Conservation (phyloP, 176 grass and related monocot genomes). For the Phragmites australis region DNA sequence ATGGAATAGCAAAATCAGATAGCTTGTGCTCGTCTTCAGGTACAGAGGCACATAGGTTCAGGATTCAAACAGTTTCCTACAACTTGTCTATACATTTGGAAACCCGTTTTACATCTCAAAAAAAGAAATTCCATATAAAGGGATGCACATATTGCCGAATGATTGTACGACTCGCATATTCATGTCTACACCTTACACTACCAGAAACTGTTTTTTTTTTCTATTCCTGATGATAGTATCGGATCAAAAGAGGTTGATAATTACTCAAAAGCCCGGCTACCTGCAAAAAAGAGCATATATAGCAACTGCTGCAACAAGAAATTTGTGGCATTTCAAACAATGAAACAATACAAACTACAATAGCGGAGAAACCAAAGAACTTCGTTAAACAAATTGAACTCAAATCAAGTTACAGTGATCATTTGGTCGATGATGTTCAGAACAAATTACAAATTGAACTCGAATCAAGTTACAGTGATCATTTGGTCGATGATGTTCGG, state of each 20-base stretch:
- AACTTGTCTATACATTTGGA: not conserved
- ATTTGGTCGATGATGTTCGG: too few species aligned
- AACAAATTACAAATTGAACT: too few species aligned
- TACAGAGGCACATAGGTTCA: slow-evolving; percentile 37
- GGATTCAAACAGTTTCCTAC: slow-evolving; percentile 26
- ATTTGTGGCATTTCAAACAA: not conserved
- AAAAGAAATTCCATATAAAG: not conserved
- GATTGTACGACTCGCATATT: not conserved
- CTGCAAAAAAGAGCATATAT: not conserved
- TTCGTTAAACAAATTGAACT: too few species aligned
- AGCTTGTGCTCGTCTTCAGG: slow-evolving; percentile 43
- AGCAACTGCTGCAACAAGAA: not conserved
- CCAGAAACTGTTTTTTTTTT: too few species aligned
- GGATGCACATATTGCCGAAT: not conserved
- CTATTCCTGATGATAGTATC: not conserved
- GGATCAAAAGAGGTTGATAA: not conserved
- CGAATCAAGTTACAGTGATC: too few species aligned
- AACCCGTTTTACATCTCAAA: not conserved
- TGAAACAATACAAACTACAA: not conserved
- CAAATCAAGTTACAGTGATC: too few species aligned
- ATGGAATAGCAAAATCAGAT: not conserved
- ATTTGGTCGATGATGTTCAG: too few species aligned
- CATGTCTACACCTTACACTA: too few species aligned
- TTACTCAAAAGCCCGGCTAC: not conserved
- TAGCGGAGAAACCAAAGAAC: too few species aligned